A percentile compares a stretch with the other conserved stretches of the same genome.
phyloP scores from a whole-genome alignment of 1,284 basidiomycete genomes.

The Ceratobasidium sp. region DNA sequence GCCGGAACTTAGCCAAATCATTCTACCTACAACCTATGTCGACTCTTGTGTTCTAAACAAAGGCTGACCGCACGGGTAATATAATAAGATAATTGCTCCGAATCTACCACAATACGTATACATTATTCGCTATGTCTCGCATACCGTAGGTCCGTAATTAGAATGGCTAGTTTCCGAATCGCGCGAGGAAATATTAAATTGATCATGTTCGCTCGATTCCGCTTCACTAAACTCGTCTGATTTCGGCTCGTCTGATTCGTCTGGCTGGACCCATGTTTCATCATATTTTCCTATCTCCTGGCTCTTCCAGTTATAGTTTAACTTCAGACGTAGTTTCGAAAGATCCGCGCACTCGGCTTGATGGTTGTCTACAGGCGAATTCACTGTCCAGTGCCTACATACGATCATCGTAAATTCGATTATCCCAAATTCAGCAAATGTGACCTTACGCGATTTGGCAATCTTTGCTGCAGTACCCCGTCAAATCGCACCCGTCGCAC shows the following conservation, averaged over 20 bases:
- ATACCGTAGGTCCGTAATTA: not conserved
- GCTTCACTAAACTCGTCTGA: not conserved
- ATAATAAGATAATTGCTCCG: not conserved
- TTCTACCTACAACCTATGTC: not conserved
- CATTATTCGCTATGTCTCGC: not conserved
- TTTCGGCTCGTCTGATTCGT: not conserved
- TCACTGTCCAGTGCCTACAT: not conserved
- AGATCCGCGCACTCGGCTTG: not conserved
- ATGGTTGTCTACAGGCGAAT: not conserved
- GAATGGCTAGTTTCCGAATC: not conserved
- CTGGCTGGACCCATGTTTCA: not conserved
- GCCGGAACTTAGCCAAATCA: not conserved
- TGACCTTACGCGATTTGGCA: slow-evolving; percentile 2
- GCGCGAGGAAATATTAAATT: not conserved
- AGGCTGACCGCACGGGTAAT: not conserved
- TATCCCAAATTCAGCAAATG: not conserved
- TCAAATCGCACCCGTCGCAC: not conserved
- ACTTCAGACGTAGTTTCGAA: not conserved
- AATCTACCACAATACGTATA: not conserved
- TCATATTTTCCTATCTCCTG: slow-evolving; percentile 1
- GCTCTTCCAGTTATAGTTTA: not conserved
- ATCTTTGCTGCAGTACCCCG: slow-evolving; percentile 2
- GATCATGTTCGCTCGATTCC: not conserved
- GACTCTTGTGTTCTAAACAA: not conserved
- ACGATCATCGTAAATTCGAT: not conserved